Base-by-base conservation (phyloP, 1,284 basidiomycete genomes). In the Cronartium ribicola region DNA sequence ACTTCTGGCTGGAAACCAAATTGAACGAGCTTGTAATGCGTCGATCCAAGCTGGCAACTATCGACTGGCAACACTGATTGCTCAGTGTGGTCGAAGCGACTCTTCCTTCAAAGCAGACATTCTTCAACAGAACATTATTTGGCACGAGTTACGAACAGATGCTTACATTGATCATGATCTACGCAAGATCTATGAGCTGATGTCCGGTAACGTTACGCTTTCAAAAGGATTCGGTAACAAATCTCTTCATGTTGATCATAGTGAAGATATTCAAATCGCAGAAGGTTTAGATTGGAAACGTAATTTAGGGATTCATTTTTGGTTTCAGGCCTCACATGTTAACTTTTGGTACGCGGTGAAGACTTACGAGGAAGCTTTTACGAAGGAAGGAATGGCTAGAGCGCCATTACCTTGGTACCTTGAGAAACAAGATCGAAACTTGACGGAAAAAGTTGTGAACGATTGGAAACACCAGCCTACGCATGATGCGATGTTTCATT, bases 211-310 rank as follows among this genome's bases (percentile, higher is more conserved):
- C 75, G 85, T 90, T 43, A 87, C 88, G 75, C 79, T 88, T 4
- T 83, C 89, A 13, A 84, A 86, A 66, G 90, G 89, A 2, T 81
- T 81, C 69, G 77, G 75, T 85, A 68, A 76, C 22, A 85, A 75
- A 81, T 80, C 80, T 14, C 84, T 80, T 83, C 88, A 77, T 82
- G 85, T 75, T 43, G 89, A 89, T 77, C 84, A 84, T 36, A 86
- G 86, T 78, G 81, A 85, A 1, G 88, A 91, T 73, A 82, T 92
- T 22, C 84, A 87, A 68, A 84, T 96, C n/a, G 85, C 88, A n/a
- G 84, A 88, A 68, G 90, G 87, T 0, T 83, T 98, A 67, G 94
- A 96, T 81, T 98, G 96, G 96, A 95, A 95, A 82, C 88, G 94
- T 14, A 89, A 90, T 0, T 91, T 98, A 79, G 96, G 93, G 1